Base-by-base conservation (phyloP, 768 basidiomycete species). In the Lanmaoa rubissima region DNA sequence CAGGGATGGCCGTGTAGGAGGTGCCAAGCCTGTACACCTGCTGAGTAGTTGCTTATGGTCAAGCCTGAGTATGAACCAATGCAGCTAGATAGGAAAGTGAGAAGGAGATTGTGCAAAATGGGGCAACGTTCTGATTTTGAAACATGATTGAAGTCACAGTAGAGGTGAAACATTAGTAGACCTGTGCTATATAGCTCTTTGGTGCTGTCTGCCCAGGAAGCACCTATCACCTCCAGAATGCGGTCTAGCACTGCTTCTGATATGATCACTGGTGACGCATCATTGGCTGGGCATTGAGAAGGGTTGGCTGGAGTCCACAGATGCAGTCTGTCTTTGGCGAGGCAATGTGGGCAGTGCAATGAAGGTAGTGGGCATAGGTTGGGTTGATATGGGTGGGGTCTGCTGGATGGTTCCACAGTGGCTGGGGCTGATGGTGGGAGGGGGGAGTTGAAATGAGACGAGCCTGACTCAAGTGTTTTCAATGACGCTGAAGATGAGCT, bases 391-490 rank as follows among this genome's bases (percentile, higher is more conserved):
- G 21, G 43, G 1, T 6, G 28, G 1, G 28, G 28, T 28, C 5
- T 28, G 28, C 28, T 28, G 28, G 28, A 28, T 3, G 26, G 26
- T 26, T 26, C 26, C 26, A 5, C 5, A 5, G 26, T 3, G 26
- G 7, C 28, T 7, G 28, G 28, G 28, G 28, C 4, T 28, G 28
- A 0, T 6, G 51, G 17, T 3, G 9, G 24, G 4, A 45, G 17
- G 3, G 11, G 44, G 4, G 17, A 12, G 17, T 45, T 6, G 11
- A 45, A 45, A 6, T 2, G 10, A 0, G 28, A 11, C 0, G 17
- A 0, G 3, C 11, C 12, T n/a, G 44, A 28, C 5, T 5, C 9
- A 0, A 12, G 28, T 0, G 6, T 12, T 2, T n/a, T 45, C 26
- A 5, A 45, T 5, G 5, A 31, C 2, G 2, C 5, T 45, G 26